A percentile compares a stretch with the other conserved stretches of the same genome.
Conservation (phyloP, 306 rosid genomes). For the Rubus parviflorus region DNA sequence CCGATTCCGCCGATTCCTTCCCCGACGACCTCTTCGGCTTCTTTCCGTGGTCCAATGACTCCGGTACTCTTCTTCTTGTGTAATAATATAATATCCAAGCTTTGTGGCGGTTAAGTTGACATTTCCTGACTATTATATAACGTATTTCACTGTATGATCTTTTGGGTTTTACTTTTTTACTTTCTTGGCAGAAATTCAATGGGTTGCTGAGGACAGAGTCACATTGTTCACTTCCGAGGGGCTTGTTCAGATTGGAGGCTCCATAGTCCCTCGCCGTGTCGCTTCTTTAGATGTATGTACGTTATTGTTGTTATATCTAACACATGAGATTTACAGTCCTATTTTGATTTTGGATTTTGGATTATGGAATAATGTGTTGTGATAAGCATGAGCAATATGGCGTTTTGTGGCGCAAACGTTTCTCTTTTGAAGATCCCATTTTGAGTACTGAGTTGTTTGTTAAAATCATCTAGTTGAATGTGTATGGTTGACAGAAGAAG, state of each 20-base stretch:
- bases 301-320: no score
- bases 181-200: slow-evolving; percentile 65
- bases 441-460: slow-evolving; percentile 21
- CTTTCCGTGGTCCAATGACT: slow-evolving; percentile 72
- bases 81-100: background rate
- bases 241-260: slow-evolving; percentile 88
- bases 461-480: slow-evolving; percentile 21
- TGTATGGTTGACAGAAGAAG: slow-evolving; percentile 60
- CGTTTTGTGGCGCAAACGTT: background rate
- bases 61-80: slow-evolving; percentile 37
- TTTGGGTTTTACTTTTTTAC: background rate
- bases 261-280: slow-evolving; percentile 69
- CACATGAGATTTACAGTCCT: background rate
- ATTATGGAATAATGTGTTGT: background rate
- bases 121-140: background rate
- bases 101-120: background rate
- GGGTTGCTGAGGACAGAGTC: slow-evolving; percentile 76
- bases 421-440: slow-evolving; percentile 21
- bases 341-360: background rate
- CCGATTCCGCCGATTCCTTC: slow-evolving; percentile 41
- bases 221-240: slow-evolving; percentile 95
- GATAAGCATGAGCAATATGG: background rate
- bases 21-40: slow-evolving; percentile 52
- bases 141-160: background rate
- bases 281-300: slow-evolving; percentile 65